phyloP scores from a whole-genome alignment of 345 rosid genomes.

The Syzygium grande region DNA sequence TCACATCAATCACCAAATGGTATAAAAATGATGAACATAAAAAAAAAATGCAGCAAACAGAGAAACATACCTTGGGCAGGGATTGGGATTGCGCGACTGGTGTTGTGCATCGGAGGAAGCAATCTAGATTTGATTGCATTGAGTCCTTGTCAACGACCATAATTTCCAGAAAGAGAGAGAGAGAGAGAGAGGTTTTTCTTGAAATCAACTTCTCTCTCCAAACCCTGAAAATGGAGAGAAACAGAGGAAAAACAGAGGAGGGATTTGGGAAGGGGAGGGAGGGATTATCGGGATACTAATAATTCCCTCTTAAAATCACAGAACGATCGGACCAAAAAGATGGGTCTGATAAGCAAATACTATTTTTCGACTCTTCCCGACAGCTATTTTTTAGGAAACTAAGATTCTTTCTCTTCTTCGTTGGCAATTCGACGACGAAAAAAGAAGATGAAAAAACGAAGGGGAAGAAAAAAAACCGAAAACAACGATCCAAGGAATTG shows the following conservation, averaged over 20 bases:
- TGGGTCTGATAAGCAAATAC: slow-evolving; percentile 18
- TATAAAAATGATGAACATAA: background rate
- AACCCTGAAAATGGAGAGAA: slow-evolving; percentile 15
- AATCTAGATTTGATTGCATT: slow-evolving; percentile 70
- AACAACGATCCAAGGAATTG: background rate
- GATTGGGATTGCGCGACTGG: slow-evolving; percentile 70
- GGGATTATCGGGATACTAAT: slow-evolving; percentile 22
- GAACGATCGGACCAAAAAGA: slow-evolving; percentile 1
- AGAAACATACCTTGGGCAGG: slow-evolving; percentile 62
- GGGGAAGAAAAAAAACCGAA: background rate
- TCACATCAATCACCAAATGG: background rate
- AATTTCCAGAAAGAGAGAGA: slow-evolving; percentile 6
- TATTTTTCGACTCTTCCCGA: slow-evolving; percentile 49
- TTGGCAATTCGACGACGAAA: background rate
- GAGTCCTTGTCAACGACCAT: slow-evolving; percentile 70
- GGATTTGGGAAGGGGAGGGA: slow-evolving; percentile 13
- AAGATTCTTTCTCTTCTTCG: background rate
- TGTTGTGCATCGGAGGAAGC: slow-evolving; percentile 87
- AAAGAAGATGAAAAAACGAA: background rate
- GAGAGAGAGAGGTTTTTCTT: slow-evolving; percentile 14
- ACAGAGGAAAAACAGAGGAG: slow-evolving; percentile 1
- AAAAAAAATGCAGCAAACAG: background rate
- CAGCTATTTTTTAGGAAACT: slow-evolving; percentile 51
- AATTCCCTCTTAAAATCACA: background rate
- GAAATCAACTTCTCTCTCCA: slow-evolving; percentile 2